A percentile compares a stretch with the other conserved stretches of the same genome.
Conservation (phyloP, 805 yeast species). For the Kurtzmaniella fragi region DNA sequence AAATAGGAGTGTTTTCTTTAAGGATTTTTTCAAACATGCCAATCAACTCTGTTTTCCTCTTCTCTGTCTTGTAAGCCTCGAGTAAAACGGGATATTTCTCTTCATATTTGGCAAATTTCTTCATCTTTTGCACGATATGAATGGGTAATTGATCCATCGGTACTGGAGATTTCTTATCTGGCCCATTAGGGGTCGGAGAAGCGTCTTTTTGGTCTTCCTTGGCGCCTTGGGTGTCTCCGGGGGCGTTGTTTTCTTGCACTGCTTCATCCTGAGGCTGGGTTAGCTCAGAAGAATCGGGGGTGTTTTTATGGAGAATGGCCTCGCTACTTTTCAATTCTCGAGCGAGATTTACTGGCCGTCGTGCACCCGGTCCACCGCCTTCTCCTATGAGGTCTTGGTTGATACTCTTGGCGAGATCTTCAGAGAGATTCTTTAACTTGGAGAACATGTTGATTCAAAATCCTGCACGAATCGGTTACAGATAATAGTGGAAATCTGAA, state of each 20-base stretch:
- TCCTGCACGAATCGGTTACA: too few relatives aligned
- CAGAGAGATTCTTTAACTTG: conserved; percentile 37
- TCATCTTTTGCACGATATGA: conserved; percentile 36
- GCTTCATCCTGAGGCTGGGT: conserved; percentile 44
- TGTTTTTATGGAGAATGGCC: conserved; percentile 31
- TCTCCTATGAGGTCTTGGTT: conserved; percentile 25
- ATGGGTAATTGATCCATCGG: neutral
- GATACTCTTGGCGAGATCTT: conserved; percentile 41
- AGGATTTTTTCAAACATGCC: conserved; percentile 62
- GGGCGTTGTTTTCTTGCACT: conserved; percentile 3
- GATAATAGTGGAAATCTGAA: too few relatives aligned
- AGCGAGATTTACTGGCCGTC: conserved; percentile 13
- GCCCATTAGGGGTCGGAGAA: neutral
- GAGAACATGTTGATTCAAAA: conserved; percentile 27
- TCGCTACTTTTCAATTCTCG: conserved; percentile 28
- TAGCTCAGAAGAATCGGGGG: conserved; percentile 45
- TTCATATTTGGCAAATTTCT: conserved; percentile 81
- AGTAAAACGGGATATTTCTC: conserved; percentile 81
- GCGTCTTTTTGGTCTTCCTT: neutral
- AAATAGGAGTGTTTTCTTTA: conserved; percentile 76
- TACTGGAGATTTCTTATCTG: neutral
- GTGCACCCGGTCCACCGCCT: conserved; percentile 1
- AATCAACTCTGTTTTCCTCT: conserved; percentile 57
- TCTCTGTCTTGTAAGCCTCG: conserved; percentile 82
- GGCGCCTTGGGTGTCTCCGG: neutral